Evolutionary conservation across 75 land plant species (phyloP), one percentile per base, ranked within the genome.

Genomic region (Selaginella moellendorffii): DNA sequence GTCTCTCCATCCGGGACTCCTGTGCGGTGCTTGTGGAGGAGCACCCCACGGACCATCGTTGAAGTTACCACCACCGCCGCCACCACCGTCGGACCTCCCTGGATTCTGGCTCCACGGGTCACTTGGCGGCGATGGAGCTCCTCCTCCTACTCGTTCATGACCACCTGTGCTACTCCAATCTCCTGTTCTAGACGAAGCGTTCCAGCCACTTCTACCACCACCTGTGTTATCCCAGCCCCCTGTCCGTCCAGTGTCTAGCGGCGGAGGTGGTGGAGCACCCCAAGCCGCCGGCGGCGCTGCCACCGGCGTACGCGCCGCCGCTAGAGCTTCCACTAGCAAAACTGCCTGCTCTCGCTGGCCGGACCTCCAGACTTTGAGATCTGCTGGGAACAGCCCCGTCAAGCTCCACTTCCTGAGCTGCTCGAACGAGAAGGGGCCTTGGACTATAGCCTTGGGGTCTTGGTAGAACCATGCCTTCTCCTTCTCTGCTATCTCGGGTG

Each of bases 351-450:
- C 83, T 54, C 76, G 78, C 65, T 83, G 83, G 54, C 61, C 62
- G 0, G 58, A 65, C 68, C 54, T 85, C 97, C 98, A 89, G 9
- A 93, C 82, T 62, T 65, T 76, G 30, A 89, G 65, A 64, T 83
- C 75, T 19, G 72, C 27, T 2, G 98, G 98, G 62, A 93, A 93
- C 52, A 76, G 76, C 2, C 91, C 90, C 27, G 78, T 81, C 31
- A 69, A 75, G 52, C 56, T 86, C 98, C 98, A 93, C 65, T 89
- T 93, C 9, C 88, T 67, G 58, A 93, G 71, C 73, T 93, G 98
- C 8, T 71, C 78, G 79, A 93, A 81, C 0, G 98, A 81, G 72
- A 93, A 93, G 27, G 98, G 98, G 28, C 98, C 98, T 72, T 93
- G 98, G 9, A 78, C 69, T 54, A 80, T 93, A 27, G 83, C 87